phyloP scores from a whole-genome alignment of 2,329 filamentous ascomycete species.

The Aspergillus phoenicis region DNA sequence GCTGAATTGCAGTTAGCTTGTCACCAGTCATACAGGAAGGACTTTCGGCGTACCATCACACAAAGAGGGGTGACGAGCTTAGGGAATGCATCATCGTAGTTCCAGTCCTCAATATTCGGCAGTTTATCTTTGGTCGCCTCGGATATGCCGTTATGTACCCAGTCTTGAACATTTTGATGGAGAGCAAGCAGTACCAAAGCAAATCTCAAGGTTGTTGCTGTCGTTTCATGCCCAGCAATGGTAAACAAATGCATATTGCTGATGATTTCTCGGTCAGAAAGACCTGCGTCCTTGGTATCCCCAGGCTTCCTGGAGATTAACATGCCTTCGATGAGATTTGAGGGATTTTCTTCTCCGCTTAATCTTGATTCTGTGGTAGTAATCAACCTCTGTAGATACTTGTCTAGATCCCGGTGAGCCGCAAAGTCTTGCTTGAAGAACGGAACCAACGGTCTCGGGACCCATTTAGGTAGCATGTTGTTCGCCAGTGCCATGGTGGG shows the following conservation, averaged over 20 bases:
- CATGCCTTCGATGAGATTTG: conserved; percentile 22
- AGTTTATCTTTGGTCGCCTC: conserved; percentile 25
- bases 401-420: conserved; percentile 27
- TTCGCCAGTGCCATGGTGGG: conserved; percentile 21
- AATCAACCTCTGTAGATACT: conserved; percentile 21
- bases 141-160: conserved; percentile 47
- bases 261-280: conserved; percentile 46
- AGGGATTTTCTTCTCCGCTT: conserved; percentile 12
- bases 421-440: conserved; percentile 38
- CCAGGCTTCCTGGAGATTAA: conserved; percentile 10
- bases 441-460: conserved; percentile 23
- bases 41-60: conserved; percentile 20
- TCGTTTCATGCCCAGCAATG: conserved; percentile 57
- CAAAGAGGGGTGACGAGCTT: conserved; percentile 34
- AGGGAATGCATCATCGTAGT: conserved; percentile 44
- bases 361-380: conserved; percentile 30
- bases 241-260: conserved; percentile 55
- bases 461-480: conserved; percentile 21
- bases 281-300: conserved; percentile 1
- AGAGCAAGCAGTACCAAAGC: conserved; percentile 49
- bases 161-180: conserved; percentile 50
- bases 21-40: neutral
- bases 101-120: conserved; percentile 29
- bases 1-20: conserved; percentile 30
- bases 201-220: conserved; percentile 50